Conservation (phyloP, 805 yeast species). For the Zygotorulaspora sp. region DNA sequence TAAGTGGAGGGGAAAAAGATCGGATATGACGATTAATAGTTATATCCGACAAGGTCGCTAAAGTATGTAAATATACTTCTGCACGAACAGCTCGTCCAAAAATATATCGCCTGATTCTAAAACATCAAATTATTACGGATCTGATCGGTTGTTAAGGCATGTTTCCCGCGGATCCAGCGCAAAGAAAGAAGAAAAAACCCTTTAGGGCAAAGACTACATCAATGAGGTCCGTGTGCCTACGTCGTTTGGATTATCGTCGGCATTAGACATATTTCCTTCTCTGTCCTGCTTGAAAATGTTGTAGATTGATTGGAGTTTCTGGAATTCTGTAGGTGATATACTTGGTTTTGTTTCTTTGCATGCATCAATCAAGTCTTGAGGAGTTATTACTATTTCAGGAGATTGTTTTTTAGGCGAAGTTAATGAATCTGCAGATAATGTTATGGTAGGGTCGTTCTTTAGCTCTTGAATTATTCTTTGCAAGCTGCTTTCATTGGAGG, state of each 20-base stretch:
- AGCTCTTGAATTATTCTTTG: background rate
- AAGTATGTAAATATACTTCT: too few relatives aligned
- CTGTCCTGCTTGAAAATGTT: slow-evolving; percentile 67
- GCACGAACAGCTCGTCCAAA: too few relatives aligned
- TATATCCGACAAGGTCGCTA: too few relatives aligned
- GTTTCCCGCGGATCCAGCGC: too few relatives aligned
- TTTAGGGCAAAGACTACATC: too few relatives aligned
- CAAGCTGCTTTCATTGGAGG: background rate
- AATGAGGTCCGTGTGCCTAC: slow-evolving; percentile 82
- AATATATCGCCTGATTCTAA: too few relatives aligned
- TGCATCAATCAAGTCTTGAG: slow-evolving; percentile 56
- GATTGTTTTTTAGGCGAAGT: background rate
- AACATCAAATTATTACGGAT: too few relatives aligned
- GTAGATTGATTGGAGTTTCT: slow-evolving; percentile 61
- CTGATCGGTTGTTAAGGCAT: too few relatives aligned
- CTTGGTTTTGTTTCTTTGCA: slow-evolving; percentile 81
- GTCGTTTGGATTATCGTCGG: slow-evolving; percentile 62
- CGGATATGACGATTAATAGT: too few relatives aligned
- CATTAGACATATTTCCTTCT: slow-evolving; percentile 86
- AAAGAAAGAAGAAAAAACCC: too few relatives aligned
- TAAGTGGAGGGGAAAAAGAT: too few relatives aligned
- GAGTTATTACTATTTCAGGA: slow-evolving; percentile 31
- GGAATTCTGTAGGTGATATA: slow-evolving; percentile 67
- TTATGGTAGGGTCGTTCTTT: background rate
- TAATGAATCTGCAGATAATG: background rate